Conservation (phyloP, 352 stramenopile genomes). For the Globisporangium canariense region DNA sequence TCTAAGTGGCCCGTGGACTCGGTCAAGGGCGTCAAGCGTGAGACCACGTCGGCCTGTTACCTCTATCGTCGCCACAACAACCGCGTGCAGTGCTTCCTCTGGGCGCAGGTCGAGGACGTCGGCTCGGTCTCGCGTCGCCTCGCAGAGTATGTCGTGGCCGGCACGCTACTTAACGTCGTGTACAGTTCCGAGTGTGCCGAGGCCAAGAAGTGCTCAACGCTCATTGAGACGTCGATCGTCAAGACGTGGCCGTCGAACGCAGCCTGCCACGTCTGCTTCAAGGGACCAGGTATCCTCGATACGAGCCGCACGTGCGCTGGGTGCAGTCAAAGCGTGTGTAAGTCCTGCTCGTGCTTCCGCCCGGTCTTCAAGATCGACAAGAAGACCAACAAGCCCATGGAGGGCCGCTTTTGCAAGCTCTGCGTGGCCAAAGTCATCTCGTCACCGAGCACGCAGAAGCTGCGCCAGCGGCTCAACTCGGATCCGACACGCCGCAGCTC, state of each 20-base stretch:
- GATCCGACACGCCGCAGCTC: constrained; percentile 11
- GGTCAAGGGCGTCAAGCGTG: constrained; percentile 46
- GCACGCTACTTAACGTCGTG: constrained; percentile 22
- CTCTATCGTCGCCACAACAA: constrained; percentile 32
- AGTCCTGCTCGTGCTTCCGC: constrained; percentile 23
- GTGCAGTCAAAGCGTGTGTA: constrained; percentile 39
- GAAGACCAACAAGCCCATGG: constrained; percentile 10
- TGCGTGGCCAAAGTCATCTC: constrained; percentile 12
- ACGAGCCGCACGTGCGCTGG: constrained; percentile 25
- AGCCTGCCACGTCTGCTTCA: constrained; percentile 26
- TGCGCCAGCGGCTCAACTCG: constrained; percentile 10
- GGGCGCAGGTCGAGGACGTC: constrained; percentile 23
- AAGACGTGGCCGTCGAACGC: constrained; percentile 30
- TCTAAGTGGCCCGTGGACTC: constrained; percentile 41
- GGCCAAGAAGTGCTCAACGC: constrained; percentile 12
- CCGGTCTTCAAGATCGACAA: constrained; percentile 17
- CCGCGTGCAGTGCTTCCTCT: constrained; percentile 40
- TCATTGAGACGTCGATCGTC: constrained; percentile 9
- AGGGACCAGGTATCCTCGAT: constrained; percentile 21
- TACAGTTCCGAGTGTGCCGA: constrained; percentile 15
- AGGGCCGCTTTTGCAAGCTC: constrained; percentile 16
- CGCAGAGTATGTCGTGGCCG: constrained; percentile 20
- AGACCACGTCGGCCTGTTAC: constrained; percentile 45
- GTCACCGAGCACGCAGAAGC: constrained; percentile 5
- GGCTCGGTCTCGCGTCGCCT: constrained; percentile 9